Base-by-base conservation (phyloP, 164 flowering plant genomes). In the Tetracentron sinense region DNA sequence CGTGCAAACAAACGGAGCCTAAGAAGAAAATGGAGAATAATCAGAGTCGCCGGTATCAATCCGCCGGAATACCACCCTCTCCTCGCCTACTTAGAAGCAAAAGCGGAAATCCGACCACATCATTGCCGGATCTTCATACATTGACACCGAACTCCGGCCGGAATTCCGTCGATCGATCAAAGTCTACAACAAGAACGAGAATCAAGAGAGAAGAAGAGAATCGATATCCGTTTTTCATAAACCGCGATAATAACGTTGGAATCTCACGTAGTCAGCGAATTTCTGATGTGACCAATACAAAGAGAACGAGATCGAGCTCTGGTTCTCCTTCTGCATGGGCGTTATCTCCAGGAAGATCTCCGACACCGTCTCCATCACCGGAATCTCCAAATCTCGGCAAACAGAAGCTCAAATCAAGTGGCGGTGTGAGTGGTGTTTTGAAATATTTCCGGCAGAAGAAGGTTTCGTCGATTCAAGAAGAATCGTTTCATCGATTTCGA, bases 321-420 rank as follows among this genome's bases (percentile, higher is more conserved):
- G 66, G 55, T 50, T 76, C 84, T 42, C 85, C 87, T 2, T 85
- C 92, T 1, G 93, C 96, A 0, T 89, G 93, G 96, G 93, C 93
- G 0, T 72, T 89, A 57, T 90, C 93, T 3, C 88, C 93, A 0
- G 89, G 91, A 7, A 61, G 91, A 46, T 42, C 72, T 61, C 53
- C 69, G 11, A 33, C 74, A 1, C 35, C 66, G 16, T 42, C 54
- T 12, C 51, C 56, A 1, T 2, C 60, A 42, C 48, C 67, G 23
- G 66, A 44, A 58, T 62, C 72, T 1, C 53, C 61, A 3, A 59
- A 20, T 21, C 7, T n/a, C 1, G 38, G 21, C 1, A 25, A 33
- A 35, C 27, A 8, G 46, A 64, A 56, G 66, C 49, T 29, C 28
- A 76, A 72, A 58, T 31, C 66, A 4, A 61, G 56, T 12, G 59